Evolutionary conservation across 176 grass and related monocot genomes (phyloP), one percentile per base, ranked within the genome.

Genomic region (Avena eriantha): DNA sequence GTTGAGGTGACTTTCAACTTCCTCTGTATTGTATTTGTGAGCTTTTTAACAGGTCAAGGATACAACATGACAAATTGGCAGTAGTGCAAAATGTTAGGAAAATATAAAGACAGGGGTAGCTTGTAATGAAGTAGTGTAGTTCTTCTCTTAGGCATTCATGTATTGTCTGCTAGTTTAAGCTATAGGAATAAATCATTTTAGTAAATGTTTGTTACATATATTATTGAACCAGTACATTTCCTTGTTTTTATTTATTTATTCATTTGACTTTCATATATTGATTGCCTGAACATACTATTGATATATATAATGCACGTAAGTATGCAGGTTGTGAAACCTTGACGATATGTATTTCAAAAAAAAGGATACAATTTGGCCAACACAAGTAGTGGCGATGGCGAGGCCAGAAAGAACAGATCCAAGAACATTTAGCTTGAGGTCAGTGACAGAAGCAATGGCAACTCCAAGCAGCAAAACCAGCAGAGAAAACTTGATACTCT

Each of bases 21-120:
- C 86, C 90, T 97, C 41, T 97, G 95, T 86, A 97, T 97, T 48
- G 95, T 97, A 19, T 95, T 97, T 64, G 95, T 97, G 61, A 97
- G 87, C 95, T 97, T 83, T 83, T 68, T 61, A 50, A 26, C 65
- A 45, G 53, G 92, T 97, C 84, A 97, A 97, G 89, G 86, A 87
- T 0, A 90, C 41, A 85, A 2, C 55, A 43, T 65, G 34, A 21
- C 2, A 69, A 73, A 73, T 17, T 49, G 71, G 0, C 18, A 49
- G 10, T 15, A n/a, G 46, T 35, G 7, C 49, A 43, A 59, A 18
- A 79, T 63, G 15, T 58, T 24, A 41, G 0, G 10, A 35, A 3
- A 63, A 34, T 35, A 18, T 17, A 34, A 34, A 34, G 14, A 49
- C n/a, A 46, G 14, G 5, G 21, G 23, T 24, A 74, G 13, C 51